These are phyloP conservation scores for Calophaca sinica DNA, from an alignment of 306 rosid genomes.

Conservation along the genomic window DNA sequence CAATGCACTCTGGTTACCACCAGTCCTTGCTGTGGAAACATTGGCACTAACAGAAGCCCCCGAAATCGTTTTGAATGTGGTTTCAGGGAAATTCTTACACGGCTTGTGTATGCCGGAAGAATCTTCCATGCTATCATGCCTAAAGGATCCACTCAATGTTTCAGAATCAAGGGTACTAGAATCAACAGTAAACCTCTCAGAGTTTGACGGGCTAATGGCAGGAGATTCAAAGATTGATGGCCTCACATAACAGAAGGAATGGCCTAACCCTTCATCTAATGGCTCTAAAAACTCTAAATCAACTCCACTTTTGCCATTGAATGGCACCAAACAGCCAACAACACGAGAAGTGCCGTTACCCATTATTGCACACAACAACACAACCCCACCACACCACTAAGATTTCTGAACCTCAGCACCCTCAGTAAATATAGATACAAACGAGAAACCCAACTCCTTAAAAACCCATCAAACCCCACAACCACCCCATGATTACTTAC, in stretches of 20 bases:
- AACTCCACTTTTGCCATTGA: constrained; percentile 60
- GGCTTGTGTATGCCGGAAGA: constrained; percentile 47
- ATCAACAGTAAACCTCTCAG: constrained; percentile 71
- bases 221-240: constrained; percentile 71
- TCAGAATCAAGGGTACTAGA: constrained; percentile 77
- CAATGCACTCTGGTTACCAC: constrained; percentile 59
- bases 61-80: constrained; percentile 66
- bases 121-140: constrained; percentile 60
- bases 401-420: constrained; percentile 43
- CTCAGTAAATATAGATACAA: constrained; percentile 44
- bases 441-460: constrained; percentile 25
- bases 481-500: constrained; percentile 41
- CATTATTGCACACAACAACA: constrained; percentile 50
- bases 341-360: constrained; percentile 79
- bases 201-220: constrained; percentile 68
- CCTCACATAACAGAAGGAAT: constrained; percentile 75
- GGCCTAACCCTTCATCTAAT: constrained; percentile 72
- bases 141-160: constrained; percentile 73
- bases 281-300: constrained; percentile 72
- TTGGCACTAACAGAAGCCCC: constrained; percentile 82
- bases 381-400: constrained; percentile 26
- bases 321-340: constrained; percentile 73
- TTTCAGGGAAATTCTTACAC: constrained; percentile 58
- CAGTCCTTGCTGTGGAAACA: constrained; percentile 70
- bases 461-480: constrained; percentile 48